Evolutionary conservation across 257 asterid genomes (phyloP), one percentile per base, ranked within the genome.

Genomic region (Capsicum rhomboideum): DNA sequence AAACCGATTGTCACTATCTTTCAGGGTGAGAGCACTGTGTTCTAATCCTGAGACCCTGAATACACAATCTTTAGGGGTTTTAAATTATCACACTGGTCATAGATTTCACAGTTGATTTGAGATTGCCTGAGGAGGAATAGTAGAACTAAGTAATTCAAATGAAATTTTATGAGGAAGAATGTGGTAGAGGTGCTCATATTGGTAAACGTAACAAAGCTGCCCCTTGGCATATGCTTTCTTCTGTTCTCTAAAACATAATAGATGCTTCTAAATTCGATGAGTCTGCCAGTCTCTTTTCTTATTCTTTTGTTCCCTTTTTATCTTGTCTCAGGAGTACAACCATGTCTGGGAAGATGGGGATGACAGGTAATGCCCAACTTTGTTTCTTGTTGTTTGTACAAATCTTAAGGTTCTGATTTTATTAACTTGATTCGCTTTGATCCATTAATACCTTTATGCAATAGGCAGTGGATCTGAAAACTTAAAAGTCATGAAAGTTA

Each of bases 331-430:
- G 98, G 99, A 93, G 85, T 90, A 89, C 83, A 91, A 91, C 91
- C 98, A 93, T 92, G 91, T 92, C n/a, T 96, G 98, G 99, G 98
- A 93, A 92, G 99, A 96, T 61, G 98, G 99, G 28, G 98, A 96
- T 87, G 94, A 85, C 91, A 93, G 99, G 99, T 94, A 89, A 83
- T 44, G 34, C 46, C 86, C 59, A 85, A 69, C 54, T 84, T n/a
- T 82, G 18, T 77, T 44, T 82, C 63, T 83, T 85, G 75, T 23
- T 78, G 28, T 72, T 74, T 55, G 53, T 49, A 23, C 59, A 49
- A 49, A 9, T 83, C 4, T 44, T 55, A 58, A 55, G 44, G 23
- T 58, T 55, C 26, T 37, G 55, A 46, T 14, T 82, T 29, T 64
- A 44, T 49, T 34, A 54, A 49, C 29, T 82, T 46, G 63, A 21